Evolutionary conservation across 2,329 filamentous ascomycete genomes (phyloP).

Genomic region (Stagonosporopsis chrysanthemi): DNA sequence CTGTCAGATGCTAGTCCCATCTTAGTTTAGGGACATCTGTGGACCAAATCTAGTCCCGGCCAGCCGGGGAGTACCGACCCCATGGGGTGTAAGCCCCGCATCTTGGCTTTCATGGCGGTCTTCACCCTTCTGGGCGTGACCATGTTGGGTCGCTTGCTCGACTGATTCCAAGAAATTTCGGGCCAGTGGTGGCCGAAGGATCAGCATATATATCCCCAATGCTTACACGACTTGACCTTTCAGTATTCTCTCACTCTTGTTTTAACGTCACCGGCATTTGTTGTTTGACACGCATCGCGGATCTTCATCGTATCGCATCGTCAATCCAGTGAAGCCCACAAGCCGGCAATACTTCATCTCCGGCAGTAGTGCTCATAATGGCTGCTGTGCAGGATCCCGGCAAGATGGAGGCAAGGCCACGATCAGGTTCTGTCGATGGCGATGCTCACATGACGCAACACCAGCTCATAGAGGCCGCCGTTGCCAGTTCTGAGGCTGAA

Average conservation of each 20-base stretch:
- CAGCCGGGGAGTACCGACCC: conserved; percentile 2
- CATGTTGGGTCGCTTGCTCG: conserved; percentile 8
- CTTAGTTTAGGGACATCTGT: not conserved
- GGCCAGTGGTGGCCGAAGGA: conserved; percentile 17
- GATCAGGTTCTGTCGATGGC: conserved; percentile 10
- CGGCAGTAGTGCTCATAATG: conserved; percentile 14
- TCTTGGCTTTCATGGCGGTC: conserved; percentile 22
- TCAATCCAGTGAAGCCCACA: not conserved
- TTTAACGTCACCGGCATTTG: not conserved
- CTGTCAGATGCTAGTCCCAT: not conserved
- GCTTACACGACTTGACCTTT: conserved; percentile 5
- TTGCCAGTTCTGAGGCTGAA: conserved; percentile 20
- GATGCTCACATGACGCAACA: conserved; percentile 21
- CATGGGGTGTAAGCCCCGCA: conserved; percentile 26
- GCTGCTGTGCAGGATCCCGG: conserved; percentile 18
- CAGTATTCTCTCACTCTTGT: not conserved
- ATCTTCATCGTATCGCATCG: not conserved
- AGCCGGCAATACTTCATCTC: not conserved
- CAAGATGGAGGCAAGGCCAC: conserved; percentile 14
- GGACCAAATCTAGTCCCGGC: not conserved
- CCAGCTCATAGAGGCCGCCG: conserved; percentile 24
- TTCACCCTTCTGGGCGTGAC: conserved; percentile 17
- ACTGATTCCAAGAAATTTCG: conserved; percentile 20
- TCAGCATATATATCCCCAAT: conserved; percentile 16
- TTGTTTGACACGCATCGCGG: not conserved